Evolutionary conservation across 1,284 basidiomycete genomes (phyloP), one percentile per base, ranked within the genome.

Genomic region (Tilletia caries): DNA sequence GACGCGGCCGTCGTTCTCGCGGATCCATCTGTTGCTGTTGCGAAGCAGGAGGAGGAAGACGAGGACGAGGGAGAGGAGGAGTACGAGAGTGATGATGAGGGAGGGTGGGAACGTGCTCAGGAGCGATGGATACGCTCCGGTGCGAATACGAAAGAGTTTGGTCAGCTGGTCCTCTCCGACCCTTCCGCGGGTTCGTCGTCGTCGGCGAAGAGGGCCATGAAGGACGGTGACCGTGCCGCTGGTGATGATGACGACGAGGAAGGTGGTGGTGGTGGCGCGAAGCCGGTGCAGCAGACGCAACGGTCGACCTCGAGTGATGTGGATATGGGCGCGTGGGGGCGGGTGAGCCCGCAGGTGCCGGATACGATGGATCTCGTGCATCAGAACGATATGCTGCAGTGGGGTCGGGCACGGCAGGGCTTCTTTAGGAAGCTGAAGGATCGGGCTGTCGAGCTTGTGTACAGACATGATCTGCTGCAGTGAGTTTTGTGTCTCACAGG

Each of bases 381-480:
- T 32, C 54, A 60, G 15, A 72, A 77, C n/a, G 71, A 75, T 65
- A 72, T 75, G 43, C 67, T 76, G 32, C 73, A 68, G 15, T 73
- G 72, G n/a, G 80, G 80, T 33, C 70, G 70, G 37, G 73, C 76
- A n/a, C 71, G 80, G n/a, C 77, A 80, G 44, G 54, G 75, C 6
- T 78, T 78, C 67, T 79, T 75, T 68, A 78, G 78, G 34, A 68
- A 75, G 23, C 66, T 81, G 23, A 62, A 81, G 32, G 76, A 74
- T 29, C 75, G 76, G 18, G 78, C 76, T 6, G 70, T 81, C 20
- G 74, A 73, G 5, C 58, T 82, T 23, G 77, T 80, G 48, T 72
- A 81, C 71, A 78, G 75, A 68, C 72, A 82, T 71, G 71, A 81
- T 41, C 69, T 82, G 3, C 69, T 77, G 60, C 71, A 76, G 54